phyloP scores from a whole-genome alignment of 345 rosid genomes.

The Microcos paniculata region DNA sequence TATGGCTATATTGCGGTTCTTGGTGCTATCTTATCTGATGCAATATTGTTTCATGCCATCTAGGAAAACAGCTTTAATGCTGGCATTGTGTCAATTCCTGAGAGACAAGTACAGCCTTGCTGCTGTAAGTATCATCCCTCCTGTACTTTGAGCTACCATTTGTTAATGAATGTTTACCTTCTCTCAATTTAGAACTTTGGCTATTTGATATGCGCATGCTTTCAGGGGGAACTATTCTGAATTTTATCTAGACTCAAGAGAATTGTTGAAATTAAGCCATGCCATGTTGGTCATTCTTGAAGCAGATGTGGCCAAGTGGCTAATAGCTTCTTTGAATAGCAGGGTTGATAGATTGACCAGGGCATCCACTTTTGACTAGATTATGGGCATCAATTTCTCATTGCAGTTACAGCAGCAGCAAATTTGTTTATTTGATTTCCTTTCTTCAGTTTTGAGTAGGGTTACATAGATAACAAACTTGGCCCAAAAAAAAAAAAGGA shows the following conservation, averaged over 20 bases:
- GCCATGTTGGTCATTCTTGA: background rate
- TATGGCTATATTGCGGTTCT: background rate
- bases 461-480: too few relatives aligned
- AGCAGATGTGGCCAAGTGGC: background rate
- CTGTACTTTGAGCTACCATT: background rate
- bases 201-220: background rate
- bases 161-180: slow-evolving; percentile 10
- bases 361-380: background rate
- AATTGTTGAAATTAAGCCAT: background rate
- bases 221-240: background rate
- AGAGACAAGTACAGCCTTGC: slow-evolving; percentile 95
- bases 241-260: background rate
- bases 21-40: background rate
- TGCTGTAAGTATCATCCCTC: slow-evolving; percentile 57
- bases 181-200: background rate
- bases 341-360: background rate
- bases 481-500: too few relatives aligned
- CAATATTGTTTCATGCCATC: slow-evolving; percentile 7
- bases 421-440: background rate
- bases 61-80: slow-evolving; percentile 95
- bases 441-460: background rate
- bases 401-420: background rate
- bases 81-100: slow-evolving; percentile 72
- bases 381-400: background rate
- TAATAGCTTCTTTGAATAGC: background rate